Evolutionary conservation across 2,329 filamentous ascomycete species (phyloP).

Genomic region (Cladosporium phlei): DNA sequence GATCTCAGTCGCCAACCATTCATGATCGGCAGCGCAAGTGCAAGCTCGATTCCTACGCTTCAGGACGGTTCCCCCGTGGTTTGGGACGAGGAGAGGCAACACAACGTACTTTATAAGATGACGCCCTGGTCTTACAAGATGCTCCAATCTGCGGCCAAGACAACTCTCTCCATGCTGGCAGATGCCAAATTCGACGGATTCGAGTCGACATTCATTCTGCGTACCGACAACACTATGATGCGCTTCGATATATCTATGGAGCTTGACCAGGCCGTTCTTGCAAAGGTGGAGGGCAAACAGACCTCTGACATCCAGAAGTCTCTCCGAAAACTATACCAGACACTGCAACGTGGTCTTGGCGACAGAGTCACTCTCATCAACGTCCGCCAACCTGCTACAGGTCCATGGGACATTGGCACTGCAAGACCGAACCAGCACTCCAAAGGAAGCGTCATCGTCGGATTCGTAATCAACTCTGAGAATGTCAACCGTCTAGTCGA

Average conservation of each 20-base stretch:
- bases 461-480: conserved; percentile 66
- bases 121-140: conserved; percentile 72
- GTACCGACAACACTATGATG: conserved; percentile 47
- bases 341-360: conserved; percentile 66
- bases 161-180: conserved; percentile 69
- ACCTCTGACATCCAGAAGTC: conserved; percentile 27
- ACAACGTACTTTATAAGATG: conserved; percentile 92
- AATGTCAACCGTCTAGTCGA: conserved; percentile 75
- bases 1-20: conserved; percentile 63
- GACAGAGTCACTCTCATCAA: conserved; percentile 68
- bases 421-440: conserved; percentile 18
- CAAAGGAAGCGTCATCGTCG: conserved; percentile 52
- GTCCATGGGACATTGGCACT: conserved; percentile 35
- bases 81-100: conserved; percentile 67
- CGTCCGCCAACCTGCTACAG: conserved; percentile 17
- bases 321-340: conserved; percentile 53
- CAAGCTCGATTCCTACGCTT: conserved; percentile 25
- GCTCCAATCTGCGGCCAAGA: conserved; percentile 68
- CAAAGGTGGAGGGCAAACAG: conserved; percentile 18
- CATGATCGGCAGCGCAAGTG: conserved; percentile 40
- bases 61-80: conserved; percentile 58
- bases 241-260: conserved; percentile 52
- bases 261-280: conserved; percentile 34
- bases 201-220: conserved; percentile 72
- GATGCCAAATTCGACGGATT: conserved; percentile 75